phyloP scores from a whole-genome alignment of 768 basidiomycete species.

The Chlorophyllum brunneum region DNA sequence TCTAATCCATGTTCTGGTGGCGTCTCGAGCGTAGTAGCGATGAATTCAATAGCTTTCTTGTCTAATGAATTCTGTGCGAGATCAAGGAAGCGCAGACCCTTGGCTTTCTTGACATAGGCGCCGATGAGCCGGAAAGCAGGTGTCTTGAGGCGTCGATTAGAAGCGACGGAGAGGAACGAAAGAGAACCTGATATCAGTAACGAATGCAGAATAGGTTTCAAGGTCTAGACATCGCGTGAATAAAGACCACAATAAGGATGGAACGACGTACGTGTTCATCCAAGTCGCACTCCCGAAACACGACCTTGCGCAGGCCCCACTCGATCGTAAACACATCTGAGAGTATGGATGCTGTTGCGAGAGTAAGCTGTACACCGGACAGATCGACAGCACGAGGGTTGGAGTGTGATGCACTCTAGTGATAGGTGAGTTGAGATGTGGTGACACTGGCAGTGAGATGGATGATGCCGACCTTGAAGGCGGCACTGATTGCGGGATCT shows the following conservation, averaged over 20 bases:
- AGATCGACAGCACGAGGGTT: slow-evolving; percentile 73
- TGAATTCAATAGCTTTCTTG: slow-evolving; percentile 78
- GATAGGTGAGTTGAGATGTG: slow-evolving; percentile 4
- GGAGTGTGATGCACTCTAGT: slow-evolving; percentile 48
- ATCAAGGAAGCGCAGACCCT: slow-evolving; percentile 80
- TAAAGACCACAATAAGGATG: neutral
- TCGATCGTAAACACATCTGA: slow-evolving; percentile 91
- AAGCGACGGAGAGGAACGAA: slow-evolving; percentile 80
- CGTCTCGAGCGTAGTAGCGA: slow-evolving; percentile 62
- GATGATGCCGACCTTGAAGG: slow-evolving; percentile 59
- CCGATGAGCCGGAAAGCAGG: slow-evolving; percentile 77
- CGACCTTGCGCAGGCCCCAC: slow-evolving; percentile 86
- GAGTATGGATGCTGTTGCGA: slow-evolving; percentile 69
- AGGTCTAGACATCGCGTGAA: slow-evolving; percentile 38
- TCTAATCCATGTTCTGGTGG: slow-evolving; percentile 58
- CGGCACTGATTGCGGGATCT: slow-evolving; percentile 59
- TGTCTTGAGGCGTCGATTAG: slow-evolving; percentile 77
- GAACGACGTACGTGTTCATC: slow-evolving; percentile 64
- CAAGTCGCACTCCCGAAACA: slow-evolving; percentile 82
- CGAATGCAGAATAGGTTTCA: slow-evolving; percentile 89
- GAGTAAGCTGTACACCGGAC: slow-evolving; percentile 73
- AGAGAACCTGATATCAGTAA: slow-evolving; percentile 80
- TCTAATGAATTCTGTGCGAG: slow-evolving; percentile 84
- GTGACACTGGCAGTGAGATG: neutral
- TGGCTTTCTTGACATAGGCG: slow-evolving; percentile 77